A percentile compares a stretch with the other conserved stretches of the same genome.
phyloP scores from a whole-genome alignment of 148 eudicot species.

The Chenopodium berlandieri region DNA sequence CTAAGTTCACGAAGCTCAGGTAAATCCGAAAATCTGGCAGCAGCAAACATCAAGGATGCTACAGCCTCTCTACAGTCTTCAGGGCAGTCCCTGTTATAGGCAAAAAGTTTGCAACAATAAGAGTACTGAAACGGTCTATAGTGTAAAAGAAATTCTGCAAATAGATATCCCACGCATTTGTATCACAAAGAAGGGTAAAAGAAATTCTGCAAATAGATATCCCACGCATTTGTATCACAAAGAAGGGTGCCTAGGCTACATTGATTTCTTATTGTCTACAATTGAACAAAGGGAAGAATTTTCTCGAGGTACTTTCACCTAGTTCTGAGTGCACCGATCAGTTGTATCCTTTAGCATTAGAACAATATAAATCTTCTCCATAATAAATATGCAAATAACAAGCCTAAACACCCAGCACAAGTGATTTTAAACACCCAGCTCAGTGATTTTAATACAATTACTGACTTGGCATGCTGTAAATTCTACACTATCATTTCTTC shows the following conservation, averaged over 20 bases:
- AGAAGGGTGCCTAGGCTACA: not conserved
- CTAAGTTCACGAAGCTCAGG: slow-evolving; percentile 98
- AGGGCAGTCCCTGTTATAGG: slow-evolving; percentile 74
- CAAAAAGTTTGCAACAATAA: slow-evolving; percentile 12
- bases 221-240: not conserved
- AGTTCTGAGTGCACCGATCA: not conserved
- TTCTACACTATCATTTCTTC: not conserved
- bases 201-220: no score
- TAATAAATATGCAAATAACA: no score
- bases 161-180: not conserved
- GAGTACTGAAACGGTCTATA: no score
- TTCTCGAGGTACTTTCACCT: no score
- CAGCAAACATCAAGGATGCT: slow-evolving; percentile 90
- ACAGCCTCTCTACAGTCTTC: slow-evolving; percentile 92
- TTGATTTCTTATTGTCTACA: not conserved
- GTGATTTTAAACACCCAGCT: not conserved
- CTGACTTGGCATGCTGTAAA: not conserved
- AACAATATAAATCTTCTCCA: no score
- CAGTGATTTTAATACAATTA: not conserved
- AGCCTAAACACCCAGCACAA: no score
- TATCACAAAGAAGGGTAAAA: not conserved
- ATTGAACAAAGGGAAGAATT: not conserved
- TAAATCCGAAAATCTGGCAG: slow-evolving; percentile 93
- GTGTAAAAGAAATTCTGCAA: no score
- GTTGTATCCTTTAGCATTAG: no score